These are phyloP conservation scores for Ophiostoma ulmi DNA, from an alignment of 2,329 filamentous ascomycete genomes.

Conservation along the genomic window DNA sequence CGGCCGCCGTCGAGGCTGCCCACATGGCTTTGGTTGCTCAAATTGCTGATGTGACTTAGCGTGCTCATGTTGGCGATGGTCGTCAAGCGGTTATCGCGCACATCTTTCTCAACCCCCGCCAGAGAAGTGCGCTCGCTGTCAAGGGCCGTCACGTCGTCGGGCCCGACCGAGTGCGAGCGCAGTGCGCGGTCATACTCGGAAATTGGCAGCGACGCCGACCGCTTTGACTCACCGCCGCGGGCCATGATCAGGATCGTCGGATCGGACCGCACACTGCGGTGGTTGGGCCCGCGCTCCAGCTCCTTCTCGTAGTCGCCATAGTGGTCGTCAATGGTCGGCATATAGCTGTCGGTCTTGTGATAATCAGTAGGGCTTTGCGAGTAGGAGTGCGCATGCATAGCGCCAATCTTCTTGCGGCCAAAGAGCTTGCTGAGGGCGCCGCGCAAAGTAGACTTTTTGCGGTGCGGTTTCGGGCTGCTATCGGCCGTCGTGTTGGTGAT, in stretches of 20 bases:
- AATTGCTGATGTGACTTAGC: neutral
- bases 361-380: neutral
- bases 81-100: neutral
- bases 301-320: neutral
- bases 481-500: slow-evolving; percentile 1
- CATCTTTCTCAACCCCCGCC: slow-evolving; percentile 28
- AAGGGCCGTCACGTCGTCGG: slow-evolving; percentile 50
- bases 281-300: slow-evolving; percentile 33
- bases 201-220: slow-evolving; percentile 55
- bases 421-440: slow-evolving; percentile 54
- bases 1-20: slow-evolving; percentile 22
- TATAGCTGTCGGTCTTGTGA: slow-evolving; percentile 4
- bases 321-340: slow-evolving; percentile 8
- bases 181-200: slow-evolving; percentile 57
- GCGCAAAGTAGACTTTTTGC: slow-evolving; percentile 56
- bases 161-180: slow-evolving; percentile 56
- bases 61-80: neutral
- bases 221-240: slow-evolving; percentile 43
- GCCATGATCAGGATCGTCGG: slow-evolving; percentile 37
- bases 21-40: slow-evolving; percentile 1
- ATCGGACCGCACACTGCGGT: slow-evolving; percentile 45
- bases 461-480: slow-evolving; percentile 36
- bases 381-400: neutral
- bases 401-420: slow-evolving; percentile 47
- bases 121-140: slow-evolving; percentile 52